Evolutionary conservation across 2,329 filamentous ascomycete genomes (phyloP).

Genomic region (Mycosphaerelloides madeirae): DNA sequence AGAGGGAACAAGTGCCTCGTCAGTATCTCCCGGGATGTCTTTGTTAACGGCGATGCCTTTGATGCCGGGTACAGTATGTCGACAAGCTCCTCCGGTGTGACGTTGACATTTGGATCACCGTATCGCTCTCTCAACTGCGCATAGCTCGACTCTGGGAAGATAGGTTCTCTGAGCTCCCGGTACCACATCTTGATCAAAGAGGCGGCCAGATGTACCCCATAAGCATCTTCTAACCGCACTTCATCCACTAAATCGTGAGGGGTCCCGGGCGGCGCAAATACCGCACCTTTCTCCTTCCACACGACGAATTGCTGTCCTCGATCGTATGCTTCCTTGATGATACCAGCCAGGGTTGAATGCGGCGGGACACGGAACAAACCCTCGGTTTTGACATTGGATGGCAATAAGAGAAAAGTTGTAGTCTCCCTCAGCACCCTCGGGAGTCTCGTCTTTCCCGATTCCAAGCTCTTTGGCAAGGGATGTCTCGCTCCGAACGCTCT

Average conservation of each 20-base stretch:
- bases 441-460: slow-evolving; percentile 43
- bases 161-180: slow-evolving; percentile 47
- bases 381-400: slow-evolving; percentile 45
- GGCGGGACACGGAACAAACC: slow-evolving; percentile 53
- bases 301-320: slow-evolving; percentile 51
- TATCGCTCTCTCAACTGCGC: slow-evolving; percentile 42
- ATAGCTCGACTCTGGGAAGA: slow-evolving; percentile 49
- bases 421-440: slow-evolving; percentile 52
- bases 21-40: slow-evolving; percentile 45
- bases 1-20: slow-evolving; percentile 50
- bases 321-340: slow-evolving; percentile 53
- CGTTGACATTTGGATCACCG: slow-evolving; percentile 34
- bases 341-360: slow-evolving; percentile 46
- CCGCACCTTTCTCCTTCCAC: slow-evolving; percentile 45
- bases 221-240: slow-evolving; percentile 47
- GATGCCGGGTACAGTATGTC: slow-evolving; percentile 45
- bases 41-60: slow-evolving; percentile 43
- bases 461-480: slow-evolving; percentile 43
- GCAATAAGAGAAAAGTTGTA: slow-evolving; percentile 48
- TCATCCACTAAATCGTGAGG: slow-evolving; percentile 36
- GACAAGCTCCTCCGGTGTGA: slow-evolving; percentile 40
- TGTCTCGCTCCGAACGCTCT: slow-evolving; percentile 46
- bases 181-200: slow-evolving; percentile 55
- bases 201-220: slow-evolving; percentile 50
- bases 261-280: slow-evolving; percentile 35